These are phyloP conservation scores for Hymenoscyphus repandus DNA, from an alignment of 2,329 filamentous ascomycete species.

Conservation along the genomic window DNA sequence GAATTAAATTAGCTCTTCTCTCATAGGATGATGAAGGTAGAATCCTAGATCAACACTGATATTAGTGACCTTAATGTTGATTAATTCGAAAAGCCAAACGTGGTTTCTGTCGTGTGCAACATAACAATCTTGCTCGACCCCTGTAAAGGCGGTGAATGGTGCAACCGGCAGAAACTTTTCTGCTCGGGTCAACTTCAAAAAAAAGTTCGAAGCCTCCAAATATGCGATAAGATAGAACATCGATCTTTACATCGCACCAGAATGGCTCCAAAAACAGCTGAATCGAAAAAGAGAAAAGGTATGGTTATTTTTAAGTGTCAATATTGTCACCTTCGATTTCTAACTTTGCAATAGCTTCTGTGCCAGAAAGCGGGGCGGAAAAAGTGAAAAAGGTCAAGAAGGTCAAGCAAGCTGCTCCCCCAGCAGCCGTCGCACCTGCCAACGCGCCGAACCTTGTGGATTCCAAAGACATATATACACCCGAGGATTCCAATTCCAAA, in stretches of 20 bases:
- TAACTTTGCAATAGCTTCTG: slow-evolving; percentile 30
- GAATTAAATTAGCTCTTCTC: too few relatives aligned
- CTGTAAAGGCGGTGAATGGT: too few relatives aligned
- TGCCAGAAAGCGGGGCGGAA: slow-evolving; percentile 31
- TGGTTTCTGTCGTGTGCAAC: too few relatives aligned
- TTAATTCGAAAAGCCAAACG: too few relatives aligned
- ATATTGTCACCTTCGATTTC: slow-evolving; percentile 7
- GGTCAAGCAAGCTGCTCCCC: slow-evolving; percentile 10
- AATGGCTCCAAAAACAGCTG: slow-evolving; percentile 48
- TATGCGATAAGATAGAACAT: too few relatives aligned
- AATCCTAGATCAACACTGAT: too few relatives aligned
- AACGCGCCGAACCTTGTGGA: neutral
- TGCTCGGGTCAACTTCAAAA: neutral
- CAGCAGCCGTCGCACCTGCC: neutral
- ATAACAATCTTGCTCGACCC: too few relatives aligned
- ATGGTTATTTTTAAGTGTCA: slow-evolving; percentile 4
- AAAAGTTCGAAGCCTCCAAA: neutral
- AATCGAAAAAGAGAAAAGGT: slow-evolving; percentile 53
- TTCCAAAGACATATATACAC: too few relatives aligned
- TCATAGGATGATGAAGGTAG: too few relatives aligned
- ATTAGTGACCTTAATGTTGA: too few relatives aligned
- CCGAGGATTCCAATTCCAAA: slow-evolving; percentile 15
- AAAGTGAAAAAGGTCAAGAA: slow-evolving; percentile 37
- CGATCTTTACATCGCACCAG: slow-evolving; percentile 12
- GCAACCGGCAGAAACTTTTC: neutral